Evolutionary conservation across 805 yeast species (phyloP).

Genomic region (Starmerella bacillaris): DNA sequence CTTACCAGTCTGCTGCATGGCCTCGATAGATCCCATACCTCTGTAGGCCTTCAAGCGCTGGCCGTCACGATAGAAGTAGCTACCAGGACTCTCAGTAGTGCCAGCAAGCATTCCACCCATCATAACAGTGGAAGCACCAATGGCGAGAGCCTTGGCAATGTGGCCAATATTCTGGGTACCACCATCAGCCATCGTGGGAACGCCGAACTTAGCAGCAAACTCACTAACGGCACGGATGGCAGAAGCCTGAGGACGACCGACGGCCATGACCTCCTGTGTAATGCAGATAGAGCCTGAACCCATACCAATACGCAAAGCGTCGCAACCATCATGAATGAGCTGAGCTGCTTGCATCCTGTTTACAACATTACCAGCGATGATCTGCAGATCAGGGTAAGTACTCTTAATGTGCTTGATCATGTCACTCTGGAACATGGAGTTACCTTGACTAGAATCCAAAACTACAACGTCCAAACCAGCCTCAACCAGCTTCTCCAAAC

Average conservation of each 20-base stretch:
- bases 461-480: constrained; percentile 97
- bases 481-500: constrained; percentile 67
- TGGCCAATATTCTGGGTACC: constrained; percentile 98
- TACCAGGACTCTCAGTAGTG: constrained; percentile 96
- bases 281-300: constrained; percentile 99
- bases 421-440: constrained; percentile 83
- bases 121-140: constrained; percentile 96
- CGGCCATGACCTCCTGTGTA: constrained; percentile 99
- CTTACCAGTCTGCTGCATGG: constrained; percentile 79
- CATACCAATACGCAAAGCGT: constrained; percentile 97
- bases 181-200: constrained; percentile 98
- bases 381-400: constrained; percentile 61
- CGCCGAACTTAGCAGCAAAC: constrained; percentile 89
- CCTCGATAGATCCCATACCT: constrained; percentile 99
- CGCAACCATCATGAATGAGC: constrained; percentile 89
- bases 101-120: constrained; percentile 99
- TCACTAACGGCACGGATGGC: constrained; percentile 90
- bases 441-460: constrained; percentile 92
- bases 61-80: constrained; percentile 94
- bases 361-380: constrained; percentile 95
- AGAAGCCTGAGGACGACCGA: constrained; percentile 99
- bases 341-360: constrained; percentile 98
- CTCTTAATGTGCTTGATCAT: constrained; percentile 84
- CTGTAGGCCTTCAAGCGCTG: constrained; percentile 92
- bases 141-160: constrained; percentile 86